Percentiles rank a stretch among this genome's conserved stretches.
phyloP scores from a whole-genome alignment of 148 eudicot genomes.

The Euryodendron excelsum region DNA sequence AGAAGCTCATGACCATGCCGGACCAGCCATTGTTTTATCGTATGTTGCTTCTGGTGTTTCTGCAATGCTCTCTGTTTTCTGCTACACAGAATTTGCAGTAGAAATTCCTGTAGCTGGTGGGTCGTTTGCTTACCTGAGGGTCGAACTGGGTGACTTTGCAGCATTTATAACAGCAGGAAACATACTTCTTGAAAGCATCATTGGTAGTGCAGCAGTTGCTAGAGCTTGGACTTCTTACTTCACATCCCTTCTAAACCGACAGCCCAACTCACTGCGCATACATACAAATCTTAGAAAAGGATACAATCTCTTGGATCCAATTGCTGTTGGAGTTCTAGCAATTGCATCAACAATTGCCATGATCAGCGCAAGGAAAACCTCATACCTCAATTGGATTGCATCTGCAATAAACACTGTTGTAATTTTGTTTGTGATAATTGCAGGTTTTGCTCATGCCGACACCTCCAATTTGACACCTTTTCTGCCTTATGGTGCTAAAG shows the following conservation, averaged over 20 bases:
- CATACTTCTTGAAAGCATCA: constrained; percentile 54
- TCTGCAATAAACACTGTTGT: constrained; percentile 41
- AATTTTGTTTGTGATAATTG: constrained; percentile 58
- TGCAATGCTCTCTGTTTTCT: constrained; percentile 80
- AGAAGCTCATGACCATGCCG: constrained; percentile 59
- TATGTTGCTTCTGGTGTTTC: constrained; percentile 64
- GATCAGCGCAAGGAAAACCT: constrained; percentile 47
- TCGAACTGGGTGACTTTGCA: constrained; percentile 68
- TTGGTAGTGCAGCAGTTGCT: constrained; percentile 64
- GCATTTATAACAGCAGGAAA: constrained; percentile 72
- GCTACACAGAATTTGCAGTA: constrained; percentile 81
- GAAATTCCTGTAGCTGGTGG: constrained; percentile 84
- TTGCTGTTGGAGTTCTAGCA: constrained; percentile 47
- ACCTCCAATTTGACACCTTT: constrained; percentile 43
- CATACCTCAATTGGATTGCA: constrained; percentile 56
- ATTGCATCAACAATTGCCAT: constrained; percentile 39
- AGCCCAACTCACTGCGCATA: constrained; percentile 49
- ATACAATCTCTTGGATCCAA: constrained; percentile 61
- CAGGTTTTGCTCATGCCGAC: constrained; percentile 49
- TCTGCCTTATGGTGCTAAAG: constrained; percentile 49
- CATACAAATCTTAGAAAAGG: constrained; percentile 34
- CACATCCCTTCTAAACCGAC: constrained; percentile 46
- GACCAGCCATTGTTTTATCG: constrained; percentile 67
- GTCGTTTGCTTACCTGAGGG: constrained; percentile 67
- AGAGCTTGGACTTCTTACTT: constrained; percentile 80